phyloP scores from a whole-genome alignment of 2,329 filamentous ascomycete genomes.

The Coniella vitis region DNA sequence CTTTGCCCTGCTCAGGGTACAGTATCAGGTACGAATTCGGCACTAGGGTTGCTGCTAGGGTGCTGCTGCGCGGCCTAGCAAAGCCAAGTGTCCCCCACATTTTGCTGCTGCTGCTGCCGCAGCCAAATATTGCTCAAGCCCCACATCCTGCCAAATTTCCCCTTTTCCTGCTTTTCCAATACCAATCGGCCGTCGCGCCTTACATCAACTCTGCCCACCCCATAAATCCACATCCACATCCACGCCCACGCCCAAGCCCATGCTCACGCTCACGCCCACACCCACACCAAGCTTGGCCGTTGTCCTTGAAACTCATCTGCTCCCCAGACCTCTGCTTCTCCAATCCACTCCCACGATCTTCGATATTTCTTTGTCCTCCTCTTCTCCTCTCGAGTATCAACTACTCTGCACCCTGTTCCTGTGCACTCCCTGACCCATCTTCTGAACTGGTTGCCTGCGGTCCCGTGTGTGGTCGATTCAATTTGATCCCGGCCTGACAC shows the following conservation, averaged over 20 bases:
- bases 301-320: neutral
- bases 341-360: too few species aligned
- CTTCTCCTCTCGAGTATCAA: neutral
- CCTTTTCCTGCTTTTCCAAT: conserved; percentile 2
- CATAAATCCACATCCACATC: neutral
- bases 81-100: too few species aligned
- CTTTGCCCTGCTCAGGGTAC: too few species aligned
- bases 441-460: neutral
- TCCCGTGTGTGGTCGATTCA: conserved; percentile 4
- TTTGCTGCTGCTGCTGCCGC: neutral
- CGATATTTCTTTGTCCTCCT: neutral
- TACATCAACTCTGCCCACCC: conserved; percentile 2
- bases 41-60: too few species aligned
- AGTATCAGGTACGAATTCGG: too few species aligned
- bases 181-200: neutral
- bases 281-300: neutral
- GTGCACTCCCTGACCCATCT: too few species aligned
- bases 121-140: neutral
- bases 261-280: neutral
- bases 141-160: neutral
- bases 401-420: neutral
- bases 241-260: neutral
- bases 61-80: too few species aligned
- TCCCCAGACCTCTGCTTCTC: neutral
- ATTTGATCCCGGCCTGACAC: conserved; percentile 1